These are phyloP conservation scores for Cytospora schulzeri DNA, from an alignment of 2,329 filamentous ascomycete species.

Conservation along the genomic window DNA sequence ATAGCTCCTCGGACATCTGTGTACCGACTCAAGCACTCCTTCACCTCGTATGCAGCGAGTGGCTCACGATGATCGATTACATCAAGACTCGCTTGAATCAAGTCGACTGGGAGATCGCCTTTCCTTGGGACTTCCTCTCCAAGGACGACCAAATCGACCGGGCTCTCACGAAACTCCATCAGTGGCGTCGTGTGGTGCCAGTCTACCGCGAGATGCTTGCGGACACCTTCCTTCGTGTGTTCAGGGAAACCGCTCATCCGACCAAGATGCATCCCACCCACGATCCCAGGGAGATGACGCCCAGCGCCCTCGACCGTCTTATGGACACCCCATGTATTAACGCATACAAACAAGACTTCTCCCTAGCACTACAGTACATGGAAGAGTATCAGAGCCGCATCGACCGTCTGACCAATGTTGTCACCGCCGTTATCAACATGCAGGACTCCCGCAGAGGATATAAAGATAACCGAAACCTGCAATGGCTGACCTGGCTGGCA, in stretches of 20 bases:
- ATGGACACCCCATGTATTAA: conserved; percentile 23
- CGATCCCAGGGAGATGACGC: neutral
- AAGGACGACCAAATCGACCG: conserved; percentile 29
- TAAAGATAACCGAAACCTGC: conserved; percentile 37
- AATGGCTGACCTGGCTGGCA: conserved; percentile 38
- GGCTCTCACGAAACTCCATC: conserved; percentile 33
- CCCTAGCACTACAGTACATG: conserved; percentile 32
- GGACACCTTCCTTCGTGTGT: conserved; percentile 31
- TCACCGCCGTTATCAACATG: conserved; percentile 37
- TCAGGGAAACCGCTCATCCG: conserved; percentile 22
- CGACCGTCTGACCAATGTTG: conserved; percentile 37
- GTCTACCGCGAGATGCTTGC: conserved; percentile 35
- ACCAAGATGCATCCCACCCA: conserved; percentile 13
- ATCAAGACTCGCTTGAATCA: conserved; percentile 35
- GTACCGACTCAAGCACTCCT: conserved; percentile 32
- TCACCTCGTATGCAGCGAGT: conserved; percentile 34
- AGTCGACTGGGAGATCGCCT: conserved; percentile 34
- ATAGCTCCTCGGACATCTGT: conserved; percentile 22
- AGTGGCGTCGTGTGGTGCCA: conserved; percentile 33
- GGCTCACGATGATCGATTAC: conserved; percentile 35
- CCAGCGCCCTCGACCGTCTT: neutral
- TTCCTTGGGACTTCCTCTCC: conserved; percentile 31
- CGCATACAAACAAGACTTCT: conserved; percentile 33
- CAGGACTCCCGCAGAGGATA: conserved; percentile 34
- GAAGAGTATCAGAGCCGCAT: conserved; percentile 39